These are phyloP conservation scores for Colletotrichum chrysophilum DNA, from an alignment of 2,329 filamentous ascomycete species.

Conservation along the genomic window DNA sequence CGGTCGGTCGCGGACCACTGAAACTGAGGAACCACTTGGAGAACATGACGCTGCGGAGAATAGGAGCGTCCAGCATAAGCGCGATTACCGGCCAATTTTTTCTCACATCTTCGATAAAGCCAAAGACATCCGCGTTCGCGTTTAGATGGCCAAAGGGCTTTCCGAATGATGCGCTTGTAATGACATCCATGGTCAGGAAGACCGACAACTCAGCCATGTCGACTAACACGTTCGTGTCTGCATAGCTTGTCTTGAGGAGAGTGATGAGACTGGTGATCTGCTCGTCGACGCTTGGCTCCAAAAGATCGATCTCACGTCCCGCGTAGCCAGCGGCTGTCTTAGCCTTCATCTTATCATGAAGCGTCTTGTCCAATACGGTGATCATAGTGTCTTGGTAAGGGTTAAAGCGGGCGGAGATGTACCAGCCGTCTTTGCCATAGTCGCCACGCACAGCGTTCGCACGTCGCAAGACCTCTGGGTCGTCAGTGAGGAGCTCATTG, in stretches of 20 bases:
- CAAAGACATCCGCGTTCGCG: constrained; percentile 26
- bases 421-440: constrained; percentile 31
- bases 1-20: constrained; percentile 27
- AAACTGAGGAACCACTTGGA: constrained; percentile 22
- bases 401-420: constrained; percentile 28
- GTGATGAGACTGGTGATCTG: not conserved
- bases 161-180: constrained; percentile 28
- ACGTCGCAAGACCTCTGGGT: constrained; percentile 32
- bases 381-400: constrained; percentile 26
- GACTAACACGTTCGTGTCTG: not conserved
- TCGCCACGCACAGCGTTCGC: constrained; percentile 31
- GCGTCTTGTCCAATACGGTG: constrained; percentile 25
- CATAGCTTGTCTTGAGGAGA: constrained; percentile 2
- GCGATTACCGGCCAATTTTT: constrained; percentile 10
- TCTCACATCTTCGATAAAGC: constrained; percentile 18
- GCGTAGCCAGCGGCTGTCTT: not conserved
- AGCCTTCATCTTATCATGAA: constrained; percentile 22
- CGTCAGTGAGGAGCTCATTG: constrained; percentile 34
- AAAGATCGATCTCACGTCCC: constrained; percentile 11
- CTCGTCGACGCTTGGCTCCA: constrained; percentile 23
- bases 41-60: constrained; percentile 24
- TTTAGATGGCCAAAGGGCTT: constrained; percentile 29
- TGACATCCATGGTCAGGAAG: constrained; percentile 25
- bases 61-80: constrained; percentile 27
- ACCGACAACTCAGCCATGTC: not conserved